Conservation (phyloP, 306 rosid genomes). For the Sphenostylis stenocarpa region DNA sequence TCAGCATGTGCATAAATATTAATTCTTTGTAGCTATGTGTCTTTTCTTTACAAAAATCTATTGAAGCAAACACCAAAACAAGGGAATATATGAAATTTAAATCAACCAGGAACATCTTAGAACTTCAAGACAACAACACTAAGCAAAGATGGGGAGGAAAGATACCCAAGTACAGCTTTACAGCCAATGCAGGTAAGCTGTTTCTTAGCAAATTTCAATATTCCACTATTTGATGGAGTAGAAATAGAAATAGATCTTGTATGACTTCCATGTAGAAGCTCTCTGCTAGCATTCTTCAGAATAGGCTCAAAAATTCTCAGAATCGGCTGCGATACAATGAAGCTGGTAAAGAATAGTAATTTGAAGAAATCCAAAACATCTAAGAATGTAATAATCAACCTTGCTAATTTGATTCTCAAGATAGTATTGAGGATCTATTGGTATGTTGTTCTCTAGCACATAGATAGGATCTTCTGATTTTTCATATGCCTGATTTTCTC, state of each 20-base stretch:
- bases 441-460: constrained; percentile 92
- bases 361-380: constrained; percentile 10
- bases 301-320: constrained; percentile 96
- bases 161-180: constrained; percentile 91
- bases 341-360: constrained; percentile 30
- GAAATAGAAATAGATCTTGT: constrained; percentile 92
- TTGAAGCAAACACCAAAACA: constrained; percentile 3
- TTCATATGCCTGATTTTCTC: constrained; percentile 78
- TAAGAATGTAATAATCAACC: constrained; percentile 48
- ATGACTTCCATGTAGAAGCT: constrained; percentile 97
- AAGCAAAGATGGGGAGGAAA: not conserved
- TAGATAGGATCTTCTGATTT: constrained; percentile 96
- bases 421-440: constrained; percentile 96
- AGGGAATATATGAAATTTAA: constrained; percentile 17
- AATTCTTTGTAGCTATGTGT: constrained; percentile 15
- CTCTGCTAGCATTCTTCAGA: constrained; percentile 92
- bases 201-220: constrained; percentile 90
- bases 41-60: constrained; percentile 12
- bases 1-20: not conserved
- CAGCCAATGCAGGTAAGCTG: constrained; percentile 91
- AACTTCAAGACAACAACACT: constrained; percentile 16
- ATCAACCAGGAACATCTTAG: constrained; percentile 20
- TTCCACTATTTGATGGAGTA: constrained; percentile 90
- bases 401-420: constrained; percentile 97
- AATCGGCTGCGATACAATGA: constrained; percentile 74